Conservation (phyloP, 495 filamentous ascomycete genomes). For the Parachaetomium inaequale region DNA sequence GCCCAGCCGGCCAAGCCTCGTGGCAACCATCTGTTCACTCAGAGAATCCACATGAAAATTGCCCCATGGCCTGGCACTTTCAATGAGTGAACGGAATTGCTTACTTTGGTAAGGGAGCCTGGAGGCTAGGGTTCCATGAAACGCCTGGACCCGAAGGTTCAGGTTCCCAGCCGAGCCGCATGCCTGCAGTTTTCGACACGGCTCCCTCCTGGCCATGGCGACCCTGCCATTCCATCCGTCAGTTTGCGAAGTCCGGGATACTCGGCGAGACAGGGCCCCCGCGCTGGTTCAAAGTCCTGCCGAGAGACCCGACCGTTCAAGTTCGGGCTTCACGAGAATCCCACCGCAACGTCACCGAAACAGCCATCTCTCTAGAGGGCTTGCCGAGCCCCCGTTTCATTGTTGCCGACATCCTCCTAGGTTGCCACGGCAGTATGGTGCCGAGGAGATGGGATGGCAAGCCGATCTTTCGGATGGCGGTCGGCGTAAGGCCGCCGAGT, state of each 20-base stretch:
- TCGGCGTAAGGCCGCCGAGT: neutral
- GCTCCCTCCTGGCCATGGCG: neutral
- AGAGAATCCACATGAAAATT: neutral
- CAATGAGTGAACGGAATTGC: neutral
- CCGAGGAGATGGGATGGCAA: neutral
- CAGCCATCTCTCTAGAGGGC: slow-evolving; percentile 1
- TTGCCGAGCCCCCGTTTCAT: neutral
- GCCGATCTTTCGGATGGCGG: neutral
- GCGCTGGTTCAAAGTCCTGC: neutral
- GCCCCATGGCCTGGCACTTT: neutral
- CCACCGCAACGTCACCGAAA: slow-evolving; percentile 20
- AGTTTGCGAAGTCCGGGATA: neutral
- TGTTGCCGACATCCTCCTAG: neutral
- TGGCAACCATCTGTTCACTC: neutral
- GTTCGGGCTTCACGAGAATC: neutral
- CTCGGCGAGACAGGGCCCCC: neutral
- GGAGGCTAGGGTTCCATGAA: neutral
- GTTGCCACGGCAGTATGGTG: neutral
- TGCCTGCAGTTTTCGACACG: slow-evolving; percentile 3
- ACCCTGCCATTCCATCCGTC: neutral
- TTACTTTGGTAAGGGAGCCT: neutral
- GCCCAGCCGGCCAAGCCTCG: neutral
- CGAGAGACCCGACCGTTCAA: neutral
- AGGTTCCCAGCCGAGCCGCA: neutral
- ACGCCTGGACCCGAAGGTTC: neutral